phyloP scores from a whole-genome alignment of 805 yeast genomes.

The Candida qinlingensis region DNA sequence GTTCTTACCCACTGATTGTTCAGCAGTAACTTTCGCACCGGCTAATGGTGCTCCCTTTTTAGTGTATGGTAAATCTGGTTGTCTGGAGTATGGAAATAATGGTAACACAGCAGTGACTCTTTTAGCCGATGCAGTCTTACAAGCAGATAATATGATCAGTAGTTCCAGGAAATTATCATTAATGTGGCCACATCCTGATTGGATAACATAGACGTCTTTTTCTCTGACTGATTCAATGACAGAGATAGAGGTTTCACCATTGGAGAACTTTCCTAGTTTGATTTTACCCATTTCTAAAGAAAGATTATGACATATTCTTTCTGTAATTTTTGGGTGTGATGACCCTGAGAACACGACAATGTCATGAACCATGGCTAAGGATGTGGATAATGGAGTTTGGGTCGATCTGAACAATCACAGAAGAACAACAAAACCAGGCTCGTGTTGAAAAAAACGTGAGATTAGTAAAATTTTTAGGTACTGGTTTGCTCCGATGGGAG shows the following conservation, averaged over 20 bases:
- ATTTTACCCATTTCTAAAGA: conserved; percentile 71
- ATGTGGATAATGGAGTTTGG: not conserved
- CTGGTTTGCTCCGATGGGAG: no score
- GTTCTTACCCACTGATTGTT: conserved; percentile 14
- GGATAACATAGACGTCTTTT: conserved; percentile 93
- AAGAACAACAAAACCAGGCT: no score
- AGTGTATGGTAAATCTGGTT: conserved; percentile 87
- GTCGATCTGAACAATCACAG: no score
- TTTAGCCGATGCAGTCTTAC: conserved; percentile 95
- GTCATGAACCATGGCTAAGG: conserved; percentile 53
- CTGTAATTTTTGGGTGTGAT: conserved; percentile 77
- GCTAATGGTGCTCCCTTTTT: conserved; percentile 62
- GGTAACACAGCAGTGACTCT: conserved; percentile 95
- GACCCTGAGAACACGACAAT: conserved; percentile 87
- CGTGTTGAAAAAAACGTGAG: no score
- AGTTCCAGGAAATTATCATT: conserved; percentile 96
- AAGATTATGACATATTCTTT: conserved; percentile 68
- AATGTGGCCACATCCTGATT: conserved; percentile 75
- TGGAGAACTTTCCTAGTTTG: conserved; percentile 61
- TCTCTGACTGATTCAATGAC: conserved; percentile 88
- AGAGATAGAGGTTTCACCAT: conserved; percentile 91
- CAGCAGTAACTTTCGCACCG: not conserved
- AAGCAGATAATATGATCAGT: conserved; percentile 85
- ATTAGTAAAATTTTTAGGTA: no score
- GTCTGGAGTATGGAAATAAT: conserved; percentile 91